Conservation (phyloP, 2,329 filamentous ascomycete genomes). For the Rutstroemia sp. region DNA sequence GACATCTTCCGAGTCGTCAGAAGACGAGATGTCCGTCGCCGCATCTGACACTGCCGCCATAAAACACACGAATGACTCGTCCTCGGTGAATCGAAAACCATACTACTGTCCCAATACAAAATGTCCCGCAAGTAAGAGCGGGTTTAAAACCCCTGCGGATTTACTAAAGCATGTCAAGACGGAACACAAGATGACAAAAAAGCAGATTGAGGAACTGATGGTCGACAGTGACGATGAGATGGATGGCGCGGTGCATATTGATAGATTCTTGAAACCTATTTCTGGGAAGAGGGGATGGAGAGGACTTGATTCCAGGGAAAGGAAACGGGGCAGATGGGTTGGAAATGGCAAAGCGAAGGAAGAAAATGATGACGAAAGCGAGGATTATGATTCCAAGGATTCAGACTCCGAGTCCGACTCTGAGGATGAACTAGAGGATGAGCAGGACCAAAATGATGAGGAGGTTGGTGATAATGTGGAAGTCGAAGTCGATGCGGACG, state of each 20-base stretch:
- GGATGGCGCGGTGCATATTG: slow-evolving; percentile 56
- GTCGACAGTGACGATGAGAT: slow-evolving; percentile 37
- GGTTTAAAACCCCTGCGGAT: slow-evolving; percentile 33
- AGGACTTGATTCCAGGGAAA: slow-evolving; percentile 9
- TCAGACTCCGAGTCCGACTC: not conserved
- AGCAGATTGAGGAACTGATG: slow-evolving; percentile 44
- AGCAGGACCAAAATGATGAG: not conserved
- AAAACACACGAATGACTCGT: not conserved
- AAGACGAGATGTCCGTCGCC: not conserved
- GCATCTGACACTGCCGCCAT: not conserved
- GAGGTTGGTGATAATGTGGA: too few species aligned
- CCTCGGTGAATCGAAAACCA: not conserved
- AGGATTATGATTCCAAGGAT: not conserved
- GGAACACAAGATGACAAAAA: slow-evolving; percentile 37
- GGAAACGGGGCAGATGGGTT: slow-evolving; percentile 29
- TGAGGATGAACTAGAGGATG: not conserved
- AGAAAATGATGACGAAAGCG: not conserved
- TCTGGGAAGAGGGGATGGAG: slow-evolving; percentile 10
- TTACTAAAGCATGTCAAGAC: slow-evolving; percentile 38
- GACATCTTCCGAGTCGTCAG: not conserved
- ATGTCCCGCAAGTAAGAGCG: slow-evolving; percentile 31
- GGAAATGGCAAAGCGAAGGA: not conserved
- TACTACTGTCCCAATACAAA: slow-evolving; percentile 32
- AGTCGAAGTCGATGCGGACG: too few species aligned
- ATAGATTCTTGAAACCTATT: slow-evolving; percentile 58